phyloP scores from a whole-genome alignment of 2,329 filamentous ascomycete species.

The Daldinia eschscholtzii region DNA sequence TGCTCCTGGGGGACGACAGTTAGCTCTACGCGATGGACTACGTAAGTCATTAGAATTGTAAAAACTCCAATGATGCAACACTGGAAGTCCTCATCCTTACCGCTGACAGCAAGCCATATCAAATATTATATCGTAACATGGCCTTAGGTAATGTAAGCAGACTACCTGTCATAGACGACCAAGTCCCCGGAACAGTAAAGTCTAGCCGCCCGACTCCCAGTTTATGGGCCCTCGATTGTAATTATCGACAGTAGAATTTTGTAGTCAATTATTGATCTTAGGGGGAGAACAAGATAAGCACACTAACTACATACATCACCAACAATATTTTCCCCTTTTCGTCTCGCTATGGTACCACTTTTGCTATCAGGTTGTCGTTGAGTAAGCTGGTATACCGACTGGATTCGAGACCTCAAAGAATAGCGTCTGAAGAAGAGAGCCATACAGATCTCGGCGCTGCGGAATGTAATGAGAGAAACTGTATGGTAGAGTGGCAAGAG shows the following conservation, averaged over 20 bases:
- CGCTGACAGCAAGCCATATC: conserved; percentile 16
- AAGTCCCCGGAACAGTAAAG: conserved; percentile 8
- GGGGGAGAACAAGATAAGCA: conserved; percentile 2
- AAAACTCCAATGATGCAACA: not conserved
- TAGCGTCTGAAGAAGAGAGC: not conserved
- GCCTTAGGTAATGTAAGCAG: conserved; percentile 25
- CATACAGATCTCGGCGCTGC: not conserved
- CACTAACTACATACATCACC: conserved; percentile 1
- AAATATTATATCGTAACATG: conserved; percentile 1
- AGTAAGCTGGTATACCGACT: conserved; percentile 1
- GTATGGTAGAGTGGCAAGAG: not conserved
- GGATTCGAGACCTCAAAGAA: not conserved
- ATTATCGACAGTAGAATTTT: not conserved
- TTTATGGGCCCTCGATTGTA: not conserved
- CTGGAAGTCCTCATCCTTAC: not conserved
- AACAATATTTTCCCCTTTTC: conserved; percentile 18
- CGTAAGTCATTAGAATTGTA: conserved; percentile 8
- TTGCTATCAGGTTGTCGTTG: not conserved
- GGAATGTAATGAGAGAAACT: not conserved
- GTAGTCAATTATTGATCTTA: not conserved
- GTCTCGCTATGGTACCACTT: not conserved
- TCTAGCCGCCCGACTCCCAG: not conserved
- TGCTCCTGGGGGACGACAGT: not conserved
- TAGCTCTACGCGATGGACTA: not conserved
- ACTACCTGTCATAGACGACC: conserved; percentile 8